Conservation (phyloP, 208 protist genomes). For the Blastocrithidia nonstop region DNA sequence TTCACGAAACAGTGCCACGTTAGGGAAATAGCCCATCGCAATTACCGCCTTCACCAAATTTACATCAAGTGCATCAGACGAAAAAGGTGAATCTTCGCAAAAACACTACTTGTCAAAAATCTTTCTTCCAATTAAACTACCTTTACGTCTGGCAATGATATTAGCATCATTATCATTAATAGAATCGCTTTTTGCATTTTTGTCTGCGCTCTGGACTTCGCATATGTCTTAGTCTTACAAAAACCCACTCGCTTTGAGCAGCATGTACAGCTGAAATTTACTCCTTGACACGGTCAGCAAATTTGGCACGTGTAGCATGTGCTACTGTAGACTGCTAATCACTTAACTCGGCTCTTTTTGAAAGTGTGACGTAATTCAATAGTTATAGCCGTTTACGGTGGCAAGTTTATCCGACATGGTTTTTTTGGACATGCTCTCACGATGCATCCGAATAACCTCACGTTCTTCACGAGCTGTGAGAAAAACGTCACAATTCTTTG, state of each 20-base stretch:
- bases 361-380: slow-evolving; percentile 45
- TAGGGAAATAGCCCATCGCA: slow-evolving; percentile 40
- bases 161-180: no score
- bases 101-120: no score
- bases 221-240: slow-evolving; percentile 11
- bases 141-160: no score
- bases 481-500: slow-evolving; percentile 42
- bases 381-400: slow-evolving; percentile 81
- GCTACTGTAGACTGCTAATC: slow-evolving; percentile 19
- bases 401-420: slow-evolving; percentile 76
- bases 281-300: slow-evolving; percentile 32
- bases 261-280: slow-evolving; percentile 64
- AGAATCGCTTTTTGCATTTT: no score
- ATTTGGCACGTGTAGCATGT: slow-evolving; percentile 40
- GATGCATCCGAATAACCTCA: slow-evolving; percentile 39
- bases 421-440: slow-evolving; percentile 52
- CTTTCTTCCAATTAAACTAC: no score
- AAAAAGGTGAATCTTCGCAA: slow-evolving; percentile 43
- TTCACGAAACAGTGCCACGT: slow-evolving; percentile 36
- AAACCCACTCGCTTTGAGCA: slow-evolving; percentile 35
- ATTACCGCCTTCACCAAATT: slow-evolving; percentile 53
- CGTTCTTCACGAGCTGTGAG: slow-evolving; percentile 24
- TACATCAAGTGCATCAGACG: slow-evolving; percentile 31
- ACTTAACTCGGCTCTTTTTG: slow-evolving; percentile 19
- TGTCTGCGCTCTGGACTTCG: no score